These are phyloP conservation scores for Plasmodium billcollinsi DNA, from an alignment of 169 alveolate species.

Conservation along the genomic window DNA sequence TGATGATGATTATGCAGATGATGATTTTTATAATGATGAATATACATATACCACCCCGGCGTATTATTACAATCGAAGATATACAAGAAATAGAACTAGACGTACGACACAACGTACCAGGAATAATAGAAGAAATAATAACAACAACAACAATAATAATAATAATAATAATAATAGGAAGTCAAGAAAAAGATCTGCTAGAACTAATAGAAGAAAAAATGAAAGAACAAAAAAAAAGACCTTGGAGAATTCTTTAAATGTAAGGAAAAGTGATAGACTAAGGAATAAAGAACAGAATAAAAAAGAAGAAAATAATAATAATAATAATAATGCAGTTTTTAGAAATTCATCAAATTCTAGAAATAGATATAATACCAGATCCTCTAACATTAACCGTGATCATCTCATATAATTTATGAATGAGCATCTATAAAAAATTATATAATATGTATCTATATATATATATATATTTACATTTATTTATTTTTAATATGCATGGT, in stretches of 20 bases:
- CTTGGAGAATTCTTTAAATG: conserved; percentile 7
- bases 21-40: conserved; percentile 42
- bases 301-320: conserved; percentile 3
- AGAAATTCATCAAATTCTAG: conserved; percentile 37
- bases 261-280: conserved; percentile 59
- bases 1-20: conserved; percentile 37
- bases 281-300: conserved; percentile 24
- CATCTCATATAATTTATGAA: too few relatives aligned
- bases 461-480: too few relatives aligned
- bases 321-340: neutral
- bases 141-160: neutral
- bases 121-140: conserved; percentile 2
- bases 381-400: conserved; percentile 26
- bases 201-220: conserved; percentile 35
- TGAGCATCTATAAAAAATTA: too few relatives aligned
- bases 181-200: conserved; percentile 8
- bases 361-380: conserved; percentile 43
- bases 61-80: conserved; percentile 13
- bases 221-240: conserved; percentile 17
- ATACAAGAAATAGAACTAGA: conserved; percentile 32
- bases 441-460: too few relatives aligned
- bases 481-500: too few relatives aligned
- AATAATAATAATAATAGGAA: conserved; percentile 2
- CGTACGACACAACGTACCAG: conserved; percentile 17
- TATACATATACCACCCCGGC: conserved; percentile 8